A percentile compares a stretch with the other conserved stretches of the same genome.
phyloP scores from a whole-genome alignment of 345 rosid species.

The Brassica napus region Da-Ae NC_063437.1:834001-834500 shows the following conservation, averaged over 20 bases:
- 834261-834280: slow-evolving; percentile 58
- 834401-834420: slow-evolving; percentile 11
- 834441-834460: slow-evolving; percentile 40
- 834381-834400: slow-evolving; percentile 43
- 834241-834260: slow-evolving; percentile 35
- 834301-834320: slow-evolving; percentile 61
- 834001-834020: neutral
- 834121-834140: slow-evolving; percentile 19
- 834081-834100: slow-evolving; percentile 17
- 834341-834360: slow-evolving; percentile 67
- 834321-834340: slow-evolving; percentile 66
- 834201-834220: neutral
- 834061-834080: slow-evolving; percentile 1
- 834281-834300: slow-evolving; percentile 62
- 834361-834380: slow-evolving; percentile 51
- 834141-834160: slow-evolving; percentile 23
- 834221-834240: slow-evolving; percentile 41
- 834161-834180: slow-evolving; percentile 1
- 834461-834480: slow-evolving; percentile 36
- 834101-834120: slow-evolving; percentile 7
- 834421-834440: neutral
- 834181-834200: neutral
- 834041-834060: slow-evolving; percentile 18
- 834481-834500: neutral
- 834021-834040: slow-evolving; percentile 25